Percentiles rank a stretch among this genome's conserved stretches.
Evolutionary conservation across 306 rosid genomes (phyloP).

Genomic region (Ormosia semicastrata): DNA sequence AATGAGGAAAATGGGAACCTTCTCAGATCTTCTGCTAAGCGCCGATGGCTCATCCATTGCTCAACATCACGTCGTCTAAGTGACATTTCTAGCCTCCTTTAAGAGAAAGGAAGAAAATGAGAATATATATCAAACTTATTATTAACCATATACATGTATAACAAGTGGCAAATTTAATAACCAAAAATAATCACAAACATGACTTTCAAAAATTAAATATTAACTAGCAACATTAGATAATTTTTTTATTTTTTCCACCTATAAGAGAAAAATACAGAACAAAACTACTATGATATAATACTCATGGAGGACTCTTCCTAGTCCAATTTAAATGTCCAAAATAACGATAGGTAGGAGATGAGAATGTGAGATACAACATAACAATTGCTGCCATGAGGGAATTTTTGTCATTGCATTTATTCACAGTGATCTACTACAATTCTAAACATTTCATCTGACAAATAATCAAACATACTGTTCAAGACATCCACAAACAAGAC

Average conservation of each 20-base stretch:
- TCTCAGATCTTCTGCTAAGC: constrained; percentile 19
- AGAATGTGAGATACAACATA: background rate
- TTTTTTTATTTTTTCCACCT: background rate
- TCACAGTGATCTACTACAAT: background rate
- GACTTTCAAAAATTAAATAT: background rate
- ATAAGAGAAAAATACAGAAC: background rate
- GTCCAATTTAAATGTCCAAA: background rate
- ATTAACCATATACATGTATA: background rate
- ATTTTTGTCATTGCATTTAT: background rate
- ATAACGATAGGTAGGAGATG: background rate
- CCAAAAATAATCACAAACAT: background rate
- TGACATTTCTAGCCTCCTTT: constrained; percentile 40
- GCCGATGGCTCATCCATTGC: constrained; percentile 42
- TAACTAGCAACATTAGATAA: background rate
- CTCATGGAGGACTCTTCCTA: background rate
- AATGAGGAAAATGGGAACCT: constrained; percentile 8
- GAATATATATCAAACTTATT: background rate
- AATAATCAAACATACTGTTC: background rate
- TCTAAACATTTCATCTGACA: background rate
- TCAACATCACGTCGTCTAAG: constrained; percentile 39
- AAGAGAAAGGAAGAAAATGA: constrained; percentile 2
- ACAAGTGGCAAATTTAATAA: background rate
- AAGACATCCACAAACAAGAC: no score
- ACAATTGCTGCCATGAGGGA: no score
- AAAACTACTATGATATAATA: background rate